Evolutionary conservation across 768 basidiomycete genomes (phyloP).

Genomic region (Royoungia palumana): DNA sequence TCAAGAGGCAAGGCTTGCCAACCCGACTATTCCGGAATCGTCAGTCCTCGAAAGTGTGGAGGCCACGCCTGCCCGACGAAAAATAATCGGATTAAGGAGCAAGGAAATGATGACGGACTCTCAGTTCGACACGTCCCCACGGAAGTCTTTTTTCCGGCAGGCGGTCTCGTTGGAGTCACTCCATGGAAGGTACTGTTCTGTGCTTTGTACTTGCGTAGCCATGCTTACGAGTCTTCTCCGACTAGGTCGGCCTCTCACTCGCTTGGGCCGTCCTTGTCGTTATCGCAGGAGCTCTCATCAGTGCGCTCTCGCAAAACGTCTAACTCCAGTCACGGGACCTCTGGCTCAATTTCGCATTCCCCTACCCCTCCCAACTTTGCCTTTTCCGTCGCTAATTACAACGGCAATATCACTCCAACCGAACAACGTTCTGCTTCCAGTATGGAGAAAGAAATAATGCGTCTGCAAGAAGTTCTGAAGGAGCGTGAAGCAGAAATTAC

Average conservation of each 20-base stretch:
- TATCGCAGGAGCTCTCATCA: conserved; percentile 95
- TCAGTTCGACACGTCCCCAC: conserved; percentile 48
- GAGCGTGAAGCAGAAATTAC: conserved; percentile 91
- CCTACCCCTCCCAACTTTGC: conserved; percentile 57
- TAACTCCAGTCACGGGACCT: conserved; percentile 70
- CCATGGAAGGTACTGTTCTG: conserved; percentile 65
- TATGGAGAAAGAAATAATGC: conserved; percentile 93
- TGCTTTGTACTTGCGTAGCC: not conserved
- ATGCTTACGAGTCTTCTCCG: conserved; percentile 13
- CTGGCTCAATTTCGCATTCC: conserved; percentile 63
- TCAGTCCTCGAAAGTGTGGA: conserved; percentile 43
- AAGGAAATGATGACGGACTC: conserved; percentile 47
- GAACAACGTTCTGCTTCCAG: conserved; percentile 78
- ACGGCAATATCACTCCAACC: conserved; percentile 22
- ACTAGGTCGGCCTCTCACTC: conserved; percentile 87
- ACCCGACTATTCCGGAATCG: conserved; percentile 42
- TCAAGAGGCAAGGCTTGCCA: conserved; percentile 76
- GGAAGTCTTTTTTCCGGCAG: conserved; percentile 83
- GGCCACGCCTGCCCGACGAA: conserved; percentile 45
- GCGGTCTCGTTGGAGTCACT: conserved; percentile 86
- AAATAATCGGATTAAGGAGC: conserved; percentile 47
- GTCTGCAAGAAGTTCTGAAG: conserved; percentile 87
- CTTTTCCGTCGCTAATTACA: conserved; percentile 48
- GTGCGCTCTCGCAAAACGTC: conserved; percentile 82
- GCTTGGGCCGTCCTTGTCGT: conserved; percentile 90